Evolutionary conservation across 192 early-diverging fungal species (phyloP), one percentile per base, ranked within the genome.

Genomic region (Coemansia sp.): DNA sequence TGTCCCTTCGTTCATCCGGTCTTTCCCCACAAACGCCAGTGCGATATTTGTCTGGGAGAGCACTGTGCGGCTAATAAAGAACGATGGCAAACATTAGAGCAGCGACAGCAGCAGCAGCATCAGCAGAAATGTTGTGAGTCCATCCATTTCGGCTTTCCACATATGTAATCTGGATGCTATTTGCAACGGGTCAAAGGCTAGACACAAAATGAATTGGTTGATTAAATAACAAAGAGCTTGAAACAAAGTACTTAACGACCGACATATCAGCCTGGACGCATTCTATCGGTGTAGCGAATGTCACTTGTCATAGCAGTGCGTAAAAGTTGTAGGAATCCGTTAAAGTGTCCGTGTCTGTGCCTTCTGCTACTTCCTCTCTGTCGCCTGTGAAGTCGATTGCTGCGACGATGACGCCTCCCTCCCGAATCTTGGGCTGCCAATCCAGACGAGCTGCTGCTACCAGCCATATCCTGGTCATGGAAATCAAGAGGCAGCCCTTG

Each of bases 11-110:
- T 91, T 98, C 56, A 85, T 98, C 39, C 87, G 97, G 38, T 88
- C 92, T 4, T 98, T 98, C 77, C 96, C 96, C 3, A 97, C 95
- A 0, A 98, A 98, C 67, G 95, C 93, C 42, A 91, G 91, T 22
- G 95, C 94, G n/a, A 91, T 98, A 46, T 88, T 95, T 49, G 89
- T 92, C 3, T 95, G 92, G 86, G 94, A 98, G 64, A 86, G 86
- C 22, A 86, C 84, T 0, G 88, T 90, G 85, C 79, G 84, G 5
- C 51, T 85, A 13, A 75, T 85, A 19, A 76, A 73, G 22, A 70
- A 59, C 43, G 79, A 76, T 41, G 37, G 60, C 13, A 61, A 45
- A 13, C 45, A 69, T 5, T 80, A 73, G 57, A 50, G 25, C 25
- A 25, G 25, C 25, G 2, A 2, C 25, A 25, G 25, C 25, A 25